These are phyloP conservation scores for Rhodotorula taiwanensis DNA, from an alignment of 768 basidiomycete genomes.

Conservation along the genomic window DNA sequence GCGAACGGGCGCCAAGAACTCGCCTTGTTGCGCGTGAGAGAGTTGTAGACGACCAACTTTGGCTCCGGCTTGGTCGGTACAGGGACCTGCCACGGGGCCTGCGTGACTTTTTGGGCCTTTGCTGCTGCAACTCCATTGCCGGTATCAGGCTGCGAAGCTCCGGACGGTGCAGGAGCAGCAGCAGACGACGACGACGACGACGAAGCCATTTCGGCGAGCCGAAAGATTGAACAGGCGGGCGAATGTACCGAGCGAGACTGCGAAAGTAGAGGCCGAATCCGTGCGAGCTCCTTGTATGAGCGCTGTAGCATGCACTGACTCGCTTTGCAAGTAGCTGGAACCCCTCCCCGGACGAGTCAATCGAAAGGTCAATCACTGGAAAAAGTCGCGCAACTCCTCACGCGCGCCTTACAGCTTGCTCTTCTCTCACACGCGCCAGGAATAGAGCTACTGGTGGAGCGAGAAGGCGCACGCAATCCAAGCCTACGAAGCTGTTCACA, in stretches of 20 bases:
- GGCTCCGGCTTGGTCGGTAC: conserved; percentile 54
- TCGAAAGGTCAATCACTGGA: too few species aligned
- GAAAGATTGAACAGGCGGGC: not conserved
- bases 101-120: not conserved
- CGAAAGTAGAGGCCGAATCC: not conserved
- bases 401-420: too few species aligned
- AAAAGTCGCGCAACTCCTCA: too few species aligned
- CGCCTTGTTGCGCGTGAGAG: conserved; percentile 84
- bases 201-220: too few species aligned
- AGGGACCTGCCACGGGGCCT: conserved; percentile 52
- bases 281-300: not conserved
- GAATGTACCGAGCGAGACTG: not conserved
- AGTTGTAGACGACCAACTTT: conserved; percentile 79
- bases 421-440: too few species aligned
- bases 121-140: too few species aligned
- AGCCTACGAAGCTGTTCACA: too few species aligned
- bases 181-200: not conserved
- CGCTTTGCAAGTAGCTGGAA: not conserved
- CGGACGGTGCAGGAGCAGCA: not conserved
- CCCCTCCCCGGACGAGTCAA: not conserved
- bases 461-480: too few species aligned
- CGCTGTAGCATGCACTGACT: conserved; percentile 11
- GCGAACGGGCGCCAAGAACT: conserved; percentile 18
- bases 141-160: not conserved
- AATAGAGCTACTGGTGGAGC: too few species aligned